Evolutionary conservation across 2,329 filamentous ascomycete species (phyloP), one percentile per base, ranked within the genome.

Genomic region (Xylaria sp.): DNA sequence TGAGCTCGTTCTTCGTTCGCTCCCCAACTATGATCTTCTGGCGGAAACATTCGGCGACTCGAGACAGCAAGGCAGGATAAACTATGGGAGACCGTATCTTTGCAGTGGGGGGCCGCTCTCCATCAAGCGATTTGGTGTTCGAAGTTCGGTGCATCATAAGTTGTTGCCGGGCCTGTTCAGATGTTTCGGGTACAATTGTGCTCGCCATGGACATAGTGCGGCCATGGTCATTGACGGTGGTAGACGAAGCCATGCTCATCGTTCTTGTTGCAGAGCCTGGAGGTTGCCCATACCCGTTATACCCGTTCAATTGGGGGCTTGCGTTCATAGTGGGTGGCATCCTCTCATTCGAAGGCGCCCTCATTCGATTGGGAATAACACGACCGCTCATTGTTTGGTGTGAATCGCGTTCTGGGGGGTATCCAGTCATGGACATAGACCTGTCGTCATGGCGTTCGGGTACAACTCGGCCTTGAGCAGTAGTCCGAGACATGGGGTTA

Each of bases 341-440:
- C 40, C 73, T 64, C 56, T 84, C 81, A 60, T 74, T 76, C 61
- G 76, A 82, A 60, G 76, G 80, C 71, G 79, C 81, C 83, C 77
- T 70, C 61, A 67, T 69, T 53, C 91, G 85, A 71, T 89, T 91
- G 2, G 95, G 95, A 68, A 99, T 96, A 19, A 96, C 84, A 69
- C 95, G 87, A 50, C 95, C 95, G 74, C 92, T 96, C 87, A 94
- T 96, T 5, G 94, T 97, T 77, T 97, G 94, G 76, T 95, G 90
- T 46, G 93, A 82, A 71, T 91, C 90, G 64, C 86, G 84, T 70
- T 96, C 92, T 57, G 90, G 84, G 2, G 89, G 84, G 69, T 92
- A 91, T 9, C 91, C 92, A 4, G 90, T 95, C 89, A 99, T 90
- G 47, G 94, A 97, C 95, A 98, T 98, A 66, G 95, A 89, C 61